A percentile compares a stretch with the other conserved stretches of the same genome.
Evolutionary conservation across 345 rosid genomes (phyloP).

Genomic region (Populus simonii): DNA sequence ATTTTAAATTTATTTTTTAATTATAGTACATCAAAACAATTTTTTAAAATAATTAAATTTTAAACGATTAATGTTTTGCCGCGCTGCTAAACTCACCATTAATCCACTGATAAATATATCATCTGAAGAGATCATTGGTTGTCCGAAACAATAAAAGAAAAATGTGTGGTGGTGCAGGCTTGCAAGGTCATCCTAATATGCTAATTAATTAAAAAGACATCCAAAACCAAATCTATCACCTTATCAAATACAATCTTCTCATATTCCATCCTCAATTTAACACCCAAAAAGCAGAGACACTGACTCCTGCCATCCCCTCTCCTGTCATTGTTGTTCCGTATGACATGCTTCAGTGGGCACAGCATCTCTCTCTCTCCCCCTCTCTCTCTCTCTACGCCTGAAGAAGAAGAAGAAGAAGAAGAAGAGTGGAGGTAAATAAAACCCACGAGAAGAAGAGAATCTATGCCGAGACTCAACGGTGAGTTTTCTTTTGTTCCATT

Average conservation of each 20-base stretch:
- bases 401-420: neutral
- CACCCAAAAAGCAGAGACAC: slow-evolving; percentile 11
- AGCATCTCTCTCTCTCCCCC: slow-evolving; percentile 17
- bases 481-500: slow-evolving; percentile 25
- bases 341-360: slow-evolving; percentile 28
- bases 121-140: no score
- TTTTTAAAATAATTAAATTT: no score
- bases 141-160: no score
- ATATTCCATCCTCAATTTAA: neutral
- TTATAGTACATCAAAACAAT: no score
- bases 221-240: neutral
- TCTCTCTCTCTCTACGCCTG: no score
- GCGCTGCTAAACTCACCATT: no score
- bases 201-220: neutral
- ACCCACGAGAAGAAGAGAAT: slow-evolving; percentile 21
- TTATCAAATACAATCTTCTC: neutral
- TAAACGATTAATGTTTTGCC: no score
- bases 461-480: slow-evolving; percentile 41
- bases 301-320: slow-evolving; percentile 15
- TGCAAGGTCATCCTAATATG: no score
- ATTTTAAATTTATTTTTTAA: no score
- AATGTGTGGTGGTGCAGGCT: no score
- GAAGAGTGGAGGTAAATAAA: neutral
- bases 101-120: no score
- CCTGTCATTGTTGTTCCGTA: slow-evolving; percentile 18